phyloP scores from a whole-genome alignment of 129 eudicot genomes.

The Flaveria robusta region DNA sequence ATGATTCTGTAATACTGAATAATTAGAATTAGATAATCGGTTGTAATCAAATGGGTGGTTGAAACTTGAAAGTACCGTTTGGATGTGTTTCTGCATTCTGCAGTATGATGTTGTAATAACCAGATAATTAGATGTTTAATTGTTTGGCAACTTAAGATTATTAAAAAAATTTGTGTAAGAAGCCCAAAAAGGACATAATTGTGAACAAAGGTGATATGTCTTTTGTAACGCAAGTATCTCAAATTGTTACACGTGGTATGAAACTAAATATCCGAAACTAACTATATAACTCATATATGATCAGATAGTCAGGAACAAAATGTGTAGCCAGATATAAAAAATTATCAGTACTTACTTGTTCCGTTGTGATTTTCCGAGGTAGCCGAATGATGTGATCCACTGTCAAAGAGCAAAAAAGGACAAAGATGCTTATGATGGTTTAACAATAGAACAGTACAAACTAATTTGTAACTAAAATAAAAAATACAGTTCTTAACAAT shows the following conservation, averaged over 20 bases:
- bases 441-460: not conserved
- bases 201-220: not conserved
- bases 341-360: conserved; percentile 53
- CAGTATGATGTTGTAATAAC: not conserved
- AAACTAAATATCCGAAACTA: not conserved
- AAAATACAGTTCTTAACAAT: not conserved
- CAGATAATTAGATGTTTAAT: not conserved
- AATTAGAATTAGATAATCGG: not conserved
- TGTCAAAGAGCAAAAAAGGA: conserved; percentile 40
- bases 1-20: not conserved
- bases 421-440: conserved; percentile 7
- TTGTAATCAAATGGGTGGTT: not conserved
- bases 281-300: not conserved
- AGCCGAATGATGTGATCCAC: conserved; percentile 69
- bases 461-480: not conserved
- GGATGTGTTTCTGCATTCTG: conserved; percentile 7
- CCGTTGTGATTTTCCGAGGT: conserved; percentile 62
- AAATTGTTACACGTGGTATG: not conserved
- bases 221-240: not conserved
- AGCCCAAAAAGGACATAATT: not conserved
- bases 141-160: not conserved
- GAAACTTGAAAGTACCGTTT: not conserved
- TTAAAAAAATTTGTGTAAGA: not conserved
- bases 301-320: no score
- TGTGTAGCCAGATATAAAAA: not conserved